Conservation (phyloP, 2,329 filamentous ascomycete genomes). For the Penicillium sp. region DNA sequence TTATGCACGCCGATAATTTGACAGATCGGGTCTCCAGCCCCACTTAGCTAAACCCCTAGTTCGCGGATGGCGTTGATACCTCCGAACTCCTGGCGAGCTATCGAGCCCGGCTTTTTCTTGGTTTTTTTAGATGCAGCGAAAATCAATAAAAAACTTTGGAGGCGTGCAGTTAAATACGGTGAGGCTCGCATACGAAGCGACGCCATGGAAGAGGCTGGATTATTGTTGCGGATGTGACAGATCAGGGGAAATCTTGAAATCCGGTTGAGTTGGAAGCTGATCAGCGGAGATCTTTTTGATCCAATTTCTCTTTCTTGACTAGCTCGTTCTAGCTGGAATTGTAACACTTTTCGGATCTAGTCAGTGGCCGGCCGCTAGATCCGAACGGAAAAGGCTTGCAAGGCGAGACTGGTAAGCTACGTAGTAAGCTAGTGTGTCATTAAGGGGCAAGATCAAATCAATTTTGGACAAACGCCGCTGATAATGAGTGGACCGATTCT, state of each 20-base stretch:
- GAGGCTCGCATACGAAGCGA: neutral
- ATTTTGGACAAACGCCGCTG: conserved; percentile 8
- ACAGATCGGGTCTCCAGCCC: conserved; percentile 13
- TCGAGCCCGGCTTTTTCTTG: neutral
- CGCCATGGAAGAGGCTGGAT: neutral
- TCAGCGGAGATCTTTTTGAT: neutral
- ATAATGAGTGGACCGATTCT: neutral
- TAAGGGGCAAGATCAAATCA: neutral
- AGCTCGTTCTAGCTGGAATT: neutral
- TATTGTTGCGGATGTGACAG: conserved; percentile 8
- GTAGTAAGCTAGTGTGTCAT: neutral
- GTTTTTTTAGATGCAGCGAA: neutral
- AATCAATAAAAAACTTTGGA: neutral
- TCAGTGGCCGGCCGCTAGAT: neutral
- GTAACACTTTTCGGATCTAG: neutral
- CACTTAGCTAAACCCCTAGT: conserved; percentile 15
- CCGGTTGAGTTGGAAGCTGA: conserved; percentile 7
- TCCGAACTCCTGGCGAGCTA: conserved; percentile 5
- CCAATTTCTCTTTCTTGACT: neutral
- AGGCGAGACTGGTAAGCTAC: neutral
- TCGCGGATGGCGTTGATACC: conserved; percentile 13
- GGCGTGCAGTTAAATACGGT: conserved; percentile 1
- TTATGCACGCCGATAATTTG: conserved; percentile 1
- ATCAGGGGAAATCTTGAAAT: conserved; percentile 4
- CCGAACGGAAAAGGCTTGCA: neutral